These are phyloP conservation scores for Aspergillus heteromorphus DNA, from an alignment of 495 filamentous ascomycete genomes.

Conservation along the genomic window DNA sequence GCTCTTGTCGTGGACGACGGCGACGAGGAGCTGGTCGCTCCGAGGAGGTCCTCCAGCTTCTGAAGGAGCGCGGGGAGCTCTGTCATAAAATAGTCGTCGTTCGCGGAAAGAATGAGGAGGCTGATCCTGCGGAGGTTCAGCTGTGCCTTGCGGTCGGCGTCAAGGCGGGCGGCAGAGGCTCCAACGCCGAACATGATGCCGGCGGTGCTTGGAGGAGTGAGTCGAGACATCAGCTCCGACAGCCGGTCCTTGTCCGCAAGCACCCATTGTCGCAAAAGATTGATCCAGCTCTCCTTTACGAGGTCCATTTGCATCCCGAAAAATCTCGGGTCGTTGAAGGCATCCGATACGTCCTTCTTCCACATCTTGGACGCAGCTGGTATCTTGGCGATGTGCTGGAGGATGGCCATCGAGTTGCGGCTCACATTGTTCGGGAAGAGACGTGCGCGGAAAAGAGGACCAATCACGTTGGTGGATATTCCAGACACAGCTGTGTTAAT, in stretches of 20 bases:
- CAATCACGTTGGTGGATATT: slow-evolving; percentile 79
- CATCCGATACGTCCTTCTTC: slow-evolving; percentile 89
- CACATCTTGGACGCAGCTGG: slow-evolving; percentile 79
- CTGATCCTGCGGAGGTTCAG: slow-evolving; percentile 82
- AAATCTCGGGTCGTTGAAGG: slow-evolving; percentile 84
- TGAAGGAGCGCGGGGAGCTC: slow-evolving; percentile 70
- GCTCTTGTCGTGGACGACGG: slow-evolving; percentile 85
- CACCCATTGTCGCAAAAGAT: slow-evolving; percentile 75
- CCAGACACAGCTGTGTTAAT: slow-evolving; percentile 68
- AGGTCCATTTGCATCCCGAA: slow-evolving; percentile 62
- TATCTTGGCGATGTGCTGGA: slow-evolving; percentile 71
- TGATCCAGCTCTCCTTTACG: slow-evolving; percentile 71
- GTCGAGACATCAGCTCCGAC: slow-evolving; percentile 67
- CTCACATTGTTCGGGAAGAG: slow-evolving; percentile 83
- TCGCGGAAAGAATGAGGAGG: slow-evolving; percentile 66
- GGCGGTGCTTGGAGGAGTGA: slow-evolving; percentile 84
- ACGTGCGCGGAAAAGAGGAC: slow-evolving; percentile 77
- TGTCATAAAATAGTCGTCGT: slow-evolving; percentile 69
- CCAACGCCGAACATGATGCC: slow-evolving; percentile 98
- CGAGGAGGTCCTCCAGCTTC: slow-evolving; percentile 79
- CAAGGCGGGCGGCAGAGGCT: slow-evolving; percentile 84
- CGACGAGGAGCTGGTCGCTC: slow-evolving; percentile 81
- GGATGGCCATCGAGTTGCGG: slow-evolving; percentile 59
- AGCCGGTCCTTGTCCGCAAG: slow-evolving; percentile 84
- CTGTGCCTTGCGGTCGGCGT: slow-evolving; percentile 90